Evolutionary conservation across 2,329 filamentous ascomycete genomes (phyloP).

Genomic region (Hymenoscyphus occultus): DNA sequence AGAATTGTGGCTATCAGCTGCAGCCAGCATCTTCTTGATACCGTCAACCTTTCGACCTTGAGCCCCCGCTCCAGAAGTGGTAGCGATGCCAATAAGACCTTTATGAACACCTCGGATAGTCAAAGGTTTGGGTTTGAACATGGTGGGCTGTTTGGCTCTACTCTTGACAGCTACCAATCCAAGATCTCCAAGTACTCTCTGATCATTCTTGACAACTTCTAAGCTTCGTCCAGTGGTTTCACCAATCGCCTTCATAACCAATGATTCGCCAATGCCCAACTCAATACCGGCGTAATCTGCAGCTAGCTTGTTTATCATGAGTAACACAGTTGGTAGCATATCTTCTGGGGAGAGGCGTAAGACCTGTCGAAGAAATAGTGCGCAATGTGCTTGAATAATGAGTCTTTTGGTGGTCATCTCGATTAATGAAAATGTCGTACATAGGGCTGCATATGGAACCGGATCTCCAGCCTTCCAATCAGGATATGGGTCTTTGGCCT

Average conservation of each 20-base stretch:
- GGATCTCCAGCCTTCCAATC: conserved; percentile 89
- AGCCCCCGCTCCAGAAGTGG: conserved; percentile 78
- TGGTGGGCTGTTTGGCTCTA: conserved; percentile 89
- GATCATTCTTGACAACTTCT: conserved; percentile 87
- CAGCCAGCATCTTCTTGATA: conserved; percentile 95
- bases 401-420: conserved; percentile 93
- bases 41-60: conserved; percentile 88
- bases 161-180: conserved; percentile 95
- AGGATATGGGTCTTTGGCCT: conserved; percentile 77
- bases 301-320: conserved; percentile 98
- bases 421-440: conserved; percentile 89
- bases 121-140: conserved; percentile 95
- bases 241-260: conserved; percentile 98
- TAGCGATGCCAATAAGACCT: conserved; percentile 84
- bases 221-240: conserved; percentile 88
- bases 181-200: conserved; percentile 93
- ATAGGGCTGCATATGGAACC: conserved; percentile 91
- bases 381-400: conserved; percentile 83
- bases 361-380: conserved; percentile 90
- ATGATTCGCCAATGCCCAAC: conserved; percentile 93
- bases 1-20: conserved; percentile 71
- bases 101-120: conserved; percentile 85
- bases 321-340: conserved; percentile 79
- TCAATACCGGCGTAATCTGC: conserved; percentile 96
- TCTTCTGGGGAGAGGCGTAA: conserved; percentile 85